These are phyloP conservation scores for Prunus persica DNA, from an alignment of 306 rosid species.

Conservation along the genomic window Prunus_persica_NCBIv2 NC_034009.1:28918001-28918500, in stretches of 20 bases:
- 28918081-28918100: neutral
- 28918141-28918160: neutral
- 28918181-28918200: neutral
- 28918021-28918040: slow-evolving; percentile 1
- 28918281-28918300: too few relatives aligned
- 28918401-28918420: neutral
- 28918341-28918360: too few relatives aligned
- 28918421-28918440: neutral
- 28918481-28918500: neutral
- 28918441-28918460: neutral
- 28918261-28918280: too few relatives aligned
- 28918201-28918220: rapidly evolving
- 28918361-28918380: too few relatives aligned
- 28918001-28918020: neutral
- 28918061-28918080: neutral
- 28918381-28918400: too few relatives aligned
- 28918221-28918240: too few relatives aligned
- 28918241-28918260: too few relatives aligned
- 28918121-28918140: neutral
- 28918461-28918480: slow-evolving; percentile 6
- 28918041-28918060: neutral
- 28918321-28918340: too few relatives aligned
- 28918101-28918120: neutral
- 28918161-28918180: neutral
- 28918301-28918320: too few relatives aligned